A percentile compares a stretch with the other conserved stretches of the same genome.
These are phyloP conservation scores for Geotrichum restrictum DNA, from an alignment of 1,139 yeast species.

Conservation along the genomic window DNA sequence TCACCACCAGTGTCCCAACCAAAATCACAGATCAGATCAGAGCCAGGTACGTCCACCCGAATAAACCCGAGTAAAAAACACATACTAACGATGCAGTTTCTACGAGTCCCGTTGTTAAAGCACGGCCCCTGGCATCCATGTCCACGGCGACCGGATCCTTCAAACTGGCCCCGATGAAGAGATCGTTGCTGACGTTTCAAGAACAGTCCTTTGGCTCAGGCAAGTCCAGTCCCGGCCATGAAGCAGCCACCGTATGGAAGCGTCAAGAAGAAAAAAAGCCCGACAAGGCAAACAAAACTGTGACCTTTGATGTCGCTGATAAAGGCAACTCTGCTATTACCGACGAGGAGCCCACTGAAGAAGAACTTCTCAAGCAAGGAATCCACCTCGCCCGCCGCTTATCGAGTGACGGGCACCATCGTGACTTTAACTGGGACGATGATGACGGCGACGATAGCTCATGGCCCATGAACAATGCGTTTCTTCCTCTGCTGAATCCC, in stretches of 20 bases:
- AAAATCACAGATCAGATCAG: slow-evolving; percentile 2
- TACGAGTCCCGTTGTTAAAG: background rate
- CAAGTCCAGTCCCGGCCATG: slow-evolving; percentile 2
- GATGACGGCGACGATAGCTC: slow-evolving; percentile 40
- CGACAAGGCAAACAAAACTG: slow-evolving; percentile 5
- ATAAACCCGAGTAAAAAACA: background rate
- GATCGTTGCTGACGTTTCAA: slow-evolving; percentile 23
- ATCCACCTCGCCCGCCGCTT: slow-evolving; percentile 38
- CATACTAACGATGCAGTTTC: background rate
- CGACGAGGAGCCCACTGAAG: slow-evolving; percentile 31
- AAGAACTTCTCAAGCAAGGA: slow-evolving; percentile 38
- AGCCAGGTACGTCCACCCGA: slow-evolving; percentile 1
- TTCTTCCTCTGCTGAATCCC: background rate
- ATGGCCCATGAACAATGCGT: background rate
- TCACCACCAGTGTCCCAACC: slow-evolving; percentile 1
- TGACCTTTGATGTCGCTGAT: slow-evolving; percentile 8
- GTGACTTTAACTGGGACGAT: slow-evolving; percentile 42
- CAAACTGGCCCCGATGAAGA: slow-evolving; percentile 36
- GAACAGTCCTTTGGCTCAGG: slow-evolving; percentile 3
- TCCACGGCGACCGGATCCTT: slow-evolving; percentile 38
- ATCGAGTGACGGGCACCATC: slow-evolving; percentile 28
- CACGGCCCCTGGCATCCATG: slow-evolving; percentile 13
- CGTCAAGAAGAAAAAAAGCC: slow-evolving; percentile 3
- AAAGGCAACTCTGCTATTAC: slow-evolving; percentile 15
- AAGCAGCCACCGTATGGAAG: slow-evolving; percentile 14